Evolutionary conservation across 192 early-diverging fungal genomes (phyloP), one percentile per base, ranked within the genome.

Genomic region (Entomortierella beljakovae): DNA sequence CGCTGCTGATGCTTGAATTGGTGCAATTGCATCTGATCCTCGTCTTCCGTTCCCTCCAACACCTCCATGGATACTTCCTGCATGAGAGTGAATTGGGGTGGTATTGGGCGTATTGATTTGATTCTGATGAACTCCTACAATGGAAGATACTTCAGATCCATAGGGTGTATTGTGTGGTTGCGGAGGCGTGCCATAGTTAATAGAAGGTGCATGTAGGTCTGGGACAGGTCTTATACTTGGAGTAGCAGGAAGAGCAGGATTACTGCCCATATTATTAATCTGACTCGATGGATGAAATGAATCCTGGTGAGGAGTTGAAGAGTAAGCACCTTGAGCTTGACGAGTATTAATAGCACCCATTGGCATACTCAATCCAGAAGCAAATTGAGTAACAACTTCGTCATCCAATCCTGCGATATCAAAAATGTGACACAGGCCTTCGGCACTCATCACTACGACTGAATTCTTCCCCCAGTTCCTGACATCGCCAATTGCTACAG

Each of bases 381-480:
- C 23, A 10, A 43, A 25, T 34, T 18, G 40, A 40, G 62, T 28
- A 57, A 31, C 33, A 32, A 32, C n/a, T 7, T 65, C 71, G 38
- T 64, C 57, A 22, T 80, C 65, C 34, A 68, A n/a, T 58, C 57
- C 59, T 42, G 80, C 43, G 0, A 89, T 56, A 53, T 89, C 87
- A 68, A 89, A 89, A 15, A 89, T 89, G 64, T 89, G 83, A 13
- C 79, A 82, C 13, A 84, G 79, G 16, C 87, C 87, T 37, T 89
- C 87, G 10, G 87, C 87, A 63, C 83, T 89, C 46, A 89, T 70
- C 31, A 82, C 75, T 1, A 89, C 86, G 22, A 89, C 75, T 42
- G 87, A 89, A 70, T 89, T 89, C 71, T 80, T 76, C 28, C 87
- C 87, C 34, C 71, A 74, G 72, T 89, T 89, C 50, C 81, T 70